phyloP scores from a whole-genome alignment of 139 green algal species.

The Tetraselmis chui region DNA sequence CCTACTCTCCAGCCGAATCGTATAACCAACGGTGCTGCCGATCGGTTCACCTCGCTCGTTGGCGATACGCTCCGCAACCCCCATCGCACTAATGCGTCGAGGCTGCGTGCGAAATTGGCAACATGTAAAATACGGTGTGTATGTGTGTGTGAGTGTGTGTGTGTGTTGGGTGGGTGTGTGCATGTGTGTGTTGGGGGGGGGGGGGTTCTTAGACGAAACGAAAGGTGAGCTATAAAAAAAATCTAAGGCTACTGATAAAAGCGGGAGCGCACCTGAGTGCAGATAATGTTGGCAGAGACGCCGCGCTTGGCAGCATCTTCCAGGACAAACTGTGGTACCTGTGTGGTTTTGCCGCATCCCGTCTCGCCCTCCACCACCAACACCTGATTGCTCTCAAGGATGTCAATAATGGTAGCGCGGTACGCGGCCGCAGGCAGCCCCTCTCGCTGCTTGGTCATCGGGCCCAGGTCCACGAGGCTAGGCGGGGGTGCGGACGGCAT shows the following conservation, averaged over 20 bases:
- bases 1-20: constrained; percentile 17
- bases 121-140: no score
- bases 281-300: neutral
- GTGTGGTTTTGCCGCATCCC: constrained; percentile 63
- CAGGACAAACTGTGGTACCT: constrained; percentile 15
- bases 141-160: no score
- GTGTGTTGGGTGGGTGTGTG: no score
- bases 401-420: neutral
- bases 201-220: no score
- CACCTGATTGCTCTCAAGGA: constrained; percentile 24
- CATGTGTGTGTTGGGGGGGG: no score
- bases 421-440: neutral
- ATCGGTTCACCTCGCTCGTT: constrained; percentile 33
- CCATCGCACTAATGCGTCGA: constrained; percentile 32
- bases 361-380: constrained; percentile 72
- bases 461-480: neutral
- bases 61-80: constrained; percentile 33
- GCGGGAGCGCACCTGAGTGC: neutral
- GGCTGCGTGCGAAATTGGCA: no score
- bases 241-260: no score
- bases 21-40: constrained; percentile 29
- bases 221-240: no score
- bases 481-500: neutral
- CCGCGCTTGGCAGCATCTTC: neutral
- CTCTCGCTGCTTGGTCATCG: neutral